Conservation (phyloP, 805 yeast species). For the Nakazawaea wickerhamii region DNA sequence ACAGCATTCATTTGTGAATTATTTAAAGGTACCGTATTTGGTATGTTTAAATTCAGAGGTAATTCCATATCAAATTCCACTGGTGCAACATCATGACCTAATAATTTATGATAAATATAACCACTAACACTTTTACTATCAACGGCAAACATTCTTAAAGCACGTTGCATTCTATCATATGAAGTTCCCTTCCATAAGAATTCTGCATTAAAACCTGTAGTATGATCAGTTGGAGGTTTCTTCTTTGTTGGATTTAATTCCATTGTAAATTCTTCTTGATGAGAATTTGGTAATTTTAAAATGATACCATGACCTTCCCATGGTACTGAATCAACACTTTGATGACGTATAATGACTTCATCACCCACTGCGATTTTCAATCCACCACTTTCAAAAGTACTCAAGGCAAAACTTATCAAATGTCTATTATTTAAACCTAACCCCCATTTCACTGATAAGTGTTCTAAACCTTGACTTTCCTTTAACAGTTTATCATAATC, state of each 20-base stretch:
- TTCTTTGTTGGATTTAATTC: constrained; percentile 47
- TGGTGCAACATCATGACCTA: constrained; percentile 74
- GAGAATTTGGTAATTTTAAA: constrained; percentile 61
- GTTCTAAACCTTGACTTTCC: constrained; percentile 73
- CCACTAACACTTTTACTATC: constrained; percentile 65
- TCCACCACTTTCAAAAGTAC: constrained; percentile 60
- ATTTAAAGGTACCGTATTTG: constrained; percentile 64
- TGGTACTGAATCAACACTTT: constrained; percentile 47
- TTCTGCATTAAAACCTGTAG: constrained; percentile 72
- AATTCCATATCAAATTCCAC: constrained; percentile 55
- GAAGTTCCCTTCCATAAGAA: constrained; percentile 87
- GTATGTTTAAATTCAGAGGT: constrained; percentile 58
- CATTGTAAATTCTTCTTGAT: constrained; percentile 63
- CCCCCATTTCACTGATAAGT: constrained; percentile 71
- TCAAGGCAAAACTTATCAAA: constrained; percentile 61
- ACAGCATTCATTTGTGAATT: constrained; percentile 79
- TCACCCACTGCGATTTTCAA: constrained; percentile 80
- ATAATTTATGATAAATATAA: constrained; percentile 66
- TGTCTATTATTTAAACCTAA: constrained; percentile 58
- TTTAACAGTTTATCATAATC: constrained; percentile 70
- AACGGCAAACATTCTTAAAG: constrained; percentile 66
- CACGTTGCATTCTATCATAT: constrained; percentile 78
- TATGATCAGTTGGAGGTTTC: constrained; percentile 53
- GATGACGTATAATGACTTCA: constrained; percentile 63
- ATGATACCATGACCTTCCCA: constrained; percentile 78